Conservation (phyloP, 495 filamentous ascomycete genomes). For the Aspergillus cristatus region DNA sequence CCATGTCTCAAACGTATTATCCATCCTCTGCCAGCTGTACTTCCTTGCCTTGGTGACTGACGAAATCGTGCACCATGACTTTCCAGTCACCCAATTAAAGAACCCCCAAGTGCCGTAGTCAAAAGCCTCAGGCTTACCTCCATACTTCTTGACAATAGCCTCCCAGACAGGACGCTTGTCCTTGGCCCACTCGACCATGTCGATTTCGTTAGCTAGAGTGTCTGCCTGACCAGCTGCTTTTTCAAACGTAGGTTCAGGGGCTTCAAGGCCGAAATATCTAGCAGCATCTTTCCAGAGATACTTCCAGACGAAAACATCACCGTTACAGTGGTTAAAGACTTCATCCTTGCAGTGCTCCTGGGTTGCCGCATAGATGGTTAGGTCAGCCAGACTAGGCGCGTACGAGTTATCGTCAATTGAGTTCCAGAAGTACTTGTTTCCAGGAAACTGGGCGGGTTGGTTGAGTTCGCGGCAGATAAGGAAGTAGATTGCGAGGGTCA, state of each 20-base stretch:
- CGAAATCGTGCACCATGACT: conserved; percentile 13
- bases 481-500: conserved; percentile 18
- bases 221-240: conserved; percentile 10
- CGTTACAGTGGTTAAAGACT: conserved; percentile 21
- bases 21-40: conserved; percentile 13
- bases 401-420: conserved; percentile 18
- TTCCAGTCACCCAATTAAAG: conserved; percentile 16
- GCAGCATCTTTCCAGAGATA: conserved; percentile 18
- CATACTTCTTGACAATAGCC: conserved; percentile 14
- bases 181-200: conserved; percentile 20
- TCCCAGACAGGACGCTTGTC: conserved; percentile 23
- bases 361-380: conserved; percentile 12
- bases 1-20: conserved; percentile 12
- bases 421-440: conserved; percentile 19
- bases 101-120: conserved; percentile 20
- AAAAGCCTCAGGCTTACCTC: conserved; percentile 12
- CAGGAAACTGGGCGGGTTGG: conserved; percentile 8
- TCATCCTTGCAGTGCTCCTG: conserved; percentile 14
- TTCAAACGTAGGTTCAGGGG: conserved; percentile 7
- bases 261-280: conserved; percentile 14
- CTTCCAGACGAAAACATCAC: conserved; percentile 22
- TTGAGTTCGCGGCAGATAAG: conserved; percentile 18
- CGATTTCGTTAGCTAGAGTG: conserved; percentile 10
- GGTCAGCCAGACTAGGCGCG: conserved; percentile 15
- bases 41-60: conserved; percentile 18